Conservation (phyloP, 1,139 yeast genomes). For the Magnusiomyces paraingens region DNA sequence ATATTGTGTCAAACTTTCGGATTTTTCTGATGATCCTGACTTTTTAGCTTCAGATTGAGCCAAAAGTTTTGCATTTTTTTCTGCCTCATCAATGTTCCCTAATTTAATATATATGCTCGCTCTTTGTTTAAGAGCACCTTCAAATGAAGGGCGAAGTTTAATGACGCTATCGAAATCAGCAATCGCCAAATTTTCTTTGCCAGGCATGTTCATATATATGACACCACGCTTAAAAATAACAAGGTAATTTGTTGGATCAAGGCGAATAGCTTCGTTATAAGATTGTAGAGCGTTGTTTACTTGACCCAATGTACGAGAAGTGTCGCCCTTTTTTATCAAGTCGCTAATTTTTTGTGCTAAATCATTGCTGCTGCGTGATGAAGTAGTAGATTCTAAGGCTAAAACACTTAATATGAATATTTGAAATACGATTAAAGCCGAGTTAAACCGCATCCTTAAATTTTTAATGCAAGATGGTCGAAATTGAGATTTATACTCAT, state of each 20-base stretch:
- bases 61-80: slow-evolving; percentile 20
- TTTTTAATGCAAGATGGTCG: neutral
- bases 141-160: slow-evolving; percentile 32
- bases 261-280: slow-evolving; percentile 34
- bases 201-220: slow-evolving; percentile 31
- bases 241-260: slow-evolving; percentile 31
- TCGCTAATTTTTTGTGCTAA: neutral
- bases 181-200: slow-evolving; percentile 33
- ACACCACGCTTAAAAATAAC: slow-evolving; percentile 36
- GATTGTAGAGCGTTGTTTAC: slow-evolving; percentile 49
- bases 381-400: neutral
- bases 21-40: slow-evolving; percentile 14
- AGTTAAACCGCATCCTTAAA: neutral
- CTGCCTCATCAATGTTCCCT: slow-evolving; percentile 32
- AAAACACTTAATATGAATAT: neutral
- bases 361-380: neutral
- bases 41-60: slow-evolving; percentile 17
- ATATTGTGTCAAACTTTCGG: slow-evolving; percentile 10
- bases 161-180: slow-evolving; percentile 33
- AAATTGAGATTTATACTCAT: neutral
- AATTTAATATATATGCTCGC: slow-evolving; percentile 30
- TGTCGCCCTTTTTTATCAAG: slow-evolving; percentile 11
- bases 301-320: slow-evolving; percentile 8
- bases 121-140: slow-evolving; percentile 34
- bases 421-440: neutral